Evolutionary conservation across 2,329 filamentous ascomycete genomes (phyloP).

Genomic region (Monilinia vaccinii-corymbosi): DNA sequence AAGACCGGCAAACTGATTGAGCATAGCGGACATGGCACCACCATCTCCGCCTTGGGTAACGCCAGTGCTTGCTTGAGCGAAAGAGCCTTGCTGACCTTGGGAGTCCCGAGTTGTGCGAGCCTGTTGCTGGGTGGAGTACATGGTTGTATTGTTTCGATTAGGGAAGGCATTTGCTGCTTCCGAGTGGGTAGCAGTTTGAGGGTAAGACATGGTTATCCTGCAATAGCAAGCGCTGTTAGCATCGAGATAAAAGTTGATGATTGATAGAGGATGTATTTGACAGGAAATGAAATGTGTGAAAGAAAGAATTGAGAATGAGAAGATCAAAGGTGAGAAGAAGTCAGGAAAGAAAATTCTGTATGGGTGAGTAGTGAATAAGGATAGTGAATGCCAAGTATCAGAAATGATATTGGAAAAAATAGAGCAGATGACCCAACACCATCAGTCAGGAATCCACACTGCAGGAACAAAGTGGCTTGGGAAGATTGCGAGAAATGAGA

Average conservation of each 20-base stretch:
- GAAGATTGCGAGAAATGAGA: not conserved
- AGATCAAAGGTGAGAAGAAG: not conserved
- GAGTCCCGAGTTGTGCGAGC: conserved; percentile 23
- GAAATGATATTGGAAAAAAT: conserved; percentile 1
- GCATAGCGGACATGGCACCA: conserved; percentile 22
- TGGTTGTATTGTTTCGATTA: conserved; percentile 20
- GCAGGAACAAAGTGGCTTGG: not conserved
- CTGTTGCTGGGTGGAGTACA: conserved; percentile 27
- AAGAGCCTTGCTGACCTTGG: conserved; percentile 23
- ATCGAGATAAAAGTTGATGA: conserved; percentile 1
- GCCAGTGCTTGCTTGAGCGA: conserved; percentile 14
- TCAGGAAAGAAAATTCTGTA: not conserved
- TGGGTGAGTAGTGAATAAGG: not conserved
- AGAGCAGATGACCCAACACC: not conserved
- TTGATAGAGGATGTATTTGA: conserved; percentile 7
- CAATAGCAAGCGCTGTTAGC: conserved; percentile 13
- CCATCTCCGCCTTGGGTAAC: conserved; percentile 18
- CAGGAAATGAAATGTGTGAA: not conserved
- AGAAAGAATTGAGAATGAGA: not conserved
- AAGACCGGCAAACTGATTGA: conserved; percentile 27
- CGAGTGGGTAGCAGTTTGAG: conserved; percentile 24
- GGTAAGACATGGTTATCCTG: conserved; percentile 31
- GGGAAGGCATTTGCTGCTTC: conserved; percentile 22
- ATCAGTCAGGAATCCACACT: not conserved
- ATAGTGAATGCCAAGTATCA: not conserved